phyloP scores from a whole-genome alignment of 371 early-diverging fungal species.

The Parasitella parasitica region DNA sequence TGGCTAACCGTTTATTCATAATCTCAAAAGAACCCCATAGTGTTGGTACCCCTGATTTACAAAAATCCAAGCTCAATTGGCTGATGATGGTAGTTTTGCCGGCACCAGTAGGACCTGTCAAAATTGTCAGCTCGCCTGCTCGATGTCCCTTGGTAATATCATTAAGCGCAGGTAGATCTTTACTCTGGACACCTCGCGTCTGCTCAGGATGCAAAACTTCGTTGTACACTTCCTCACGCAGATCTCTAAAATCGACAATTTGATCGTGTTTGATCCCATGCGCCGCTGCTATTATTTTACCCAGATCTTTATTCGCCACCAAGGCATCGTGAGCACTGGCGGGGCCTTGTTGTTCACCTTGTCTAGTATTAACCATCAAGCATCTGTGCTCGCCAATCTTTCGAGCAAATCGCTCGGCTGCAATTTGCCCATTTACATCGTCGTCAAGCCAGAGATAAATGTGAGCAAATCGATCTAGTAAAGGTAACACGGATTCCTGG shows the following conservation, averaged over 20 bases:
- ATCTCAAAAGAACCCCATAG: constrained; percentile 86
- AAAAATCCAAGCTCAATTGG: constrained; percentile 73
- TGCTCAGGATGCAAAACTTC: constrained; percentile 70
- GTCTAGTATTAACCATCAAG: constrained; percentile 48
- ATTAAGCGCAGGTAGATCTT: constrained; percentile 61
- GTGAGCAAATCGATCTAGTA: constrained; percentile 61
- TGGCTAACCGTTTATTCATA: constrained; percentile 66
- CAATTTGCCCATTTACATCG: constrained; percentile 62
- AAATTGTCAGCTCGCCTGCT: constrained; percentile 72
- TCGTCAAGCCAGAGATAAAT: constrained; percentile 77
- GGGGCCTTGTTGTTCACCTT: constrained; percentile 40
- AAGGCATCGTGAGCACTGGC: constrained; percentile 45
- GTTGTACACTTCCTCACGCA: constrained; percentile 65
- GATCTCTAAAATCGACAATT: constrained; percentile 59
- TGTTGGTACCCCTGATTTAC: constrained; percentile 72
- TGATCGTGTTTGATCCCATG: constrained; percentile 62
- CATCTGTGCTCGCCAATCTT: constrained; percentile 67
- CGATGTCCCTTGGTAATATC: constrained; percentile 72
- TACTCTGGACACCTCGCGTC: constrained; percentile 63
- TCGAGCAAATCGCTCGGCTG: constrained; percentile 59
- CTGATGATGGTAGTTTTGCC: constrained; percentile 82
- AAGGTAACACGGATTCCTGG: constrained; percentile 59
- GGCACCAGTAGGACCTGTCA: constrained; percentile 75
- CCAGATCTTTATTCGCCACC: constrained; percentile 27
- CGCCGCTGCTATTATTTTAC: constrained; percentile 36